Evolutionary conservation across 208 protist species (phyloP).

Genomic region (Porcisia hertigi): DNA sequence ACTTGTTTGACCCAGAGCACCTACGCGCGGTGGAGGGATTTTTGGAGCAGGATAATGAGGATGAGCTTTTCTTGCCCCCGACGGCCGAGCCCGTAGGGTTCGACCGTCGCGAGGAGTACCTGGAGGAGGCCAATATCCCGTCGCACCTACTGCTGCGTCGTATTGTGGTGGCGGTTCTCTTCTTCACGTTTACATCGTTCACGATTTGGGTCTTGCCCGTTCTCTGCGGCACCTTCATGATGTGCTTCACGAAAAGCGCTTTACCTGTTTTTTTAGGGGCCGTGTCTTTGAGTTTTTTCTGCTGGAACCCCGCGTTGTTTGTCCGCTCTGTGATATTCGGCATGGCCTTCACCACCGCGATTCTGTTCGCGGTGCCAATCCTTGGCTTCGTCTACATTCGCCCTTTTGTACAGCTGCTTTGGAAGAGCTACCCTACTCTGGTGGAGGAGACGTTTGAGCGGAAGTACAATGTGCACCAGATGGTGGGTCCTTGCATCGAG

Average conservation of each 20-base stretch:
- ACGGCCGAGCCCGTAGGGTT: slow-evolving; percentile 35
- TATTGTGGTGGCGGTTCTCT: slow-evolving; percentile 53
- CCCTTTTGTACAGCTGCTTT: slow-evolving; percentile 3
- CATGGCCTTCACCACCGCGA: slow-evolving; percentile 1
- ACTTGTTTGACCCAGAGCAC: slow-evolving; percentile 65
- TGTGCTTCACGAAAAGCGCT: slow-evolving; percentile 23
- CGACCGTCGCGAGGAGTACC: slow-evolving; percentile 40
- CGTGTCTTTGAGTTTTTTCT: slow-evolving; percentile 53
- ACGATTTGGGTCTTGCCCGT: slow-evolving; percentile 56
- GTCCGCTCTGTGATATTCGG: slow-evolving; percentile 8
- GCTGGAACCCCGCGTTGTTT: slow-evolving; percentile 32
- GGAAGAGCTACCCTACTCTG: slow-evolving; percentile 10
- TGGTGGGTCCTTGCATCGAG: slow-evolving; percentile 13
- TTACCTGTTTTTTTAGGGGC: slow-evolving; percentile 29
- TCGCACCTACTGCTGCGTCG: slow-evolving; percentile 39
- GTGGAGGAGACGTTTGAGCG: slow-evolving; percentile 36
- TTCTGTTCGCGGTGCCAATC: slow-evolving; percentile 16
- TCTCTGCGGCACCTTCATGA: slow-evolving; percentile 27
- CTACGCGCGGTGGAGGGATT: slow-evolving; percentile 38
- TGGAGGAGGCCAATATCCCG: slow-evolving; percentile 37
- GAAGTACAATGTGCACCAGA: slow-evolving; percentile 36
- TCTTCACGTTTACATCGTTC: slow-evolving; percentile 34
- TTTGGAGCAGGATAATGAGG: slow-evolving; percentile 32
- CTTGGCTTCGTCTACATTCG: slow-evolving; percentile 16
- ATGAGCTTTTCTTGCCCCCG: slow-evolving; percentile 43